A percentile compares a stretch with the other conserved stretches of the same genome.
Evolutionary conservation across 352 stramenopile genomes (phyloP).

Genomic region (Achlya hypogyna): DNA sequence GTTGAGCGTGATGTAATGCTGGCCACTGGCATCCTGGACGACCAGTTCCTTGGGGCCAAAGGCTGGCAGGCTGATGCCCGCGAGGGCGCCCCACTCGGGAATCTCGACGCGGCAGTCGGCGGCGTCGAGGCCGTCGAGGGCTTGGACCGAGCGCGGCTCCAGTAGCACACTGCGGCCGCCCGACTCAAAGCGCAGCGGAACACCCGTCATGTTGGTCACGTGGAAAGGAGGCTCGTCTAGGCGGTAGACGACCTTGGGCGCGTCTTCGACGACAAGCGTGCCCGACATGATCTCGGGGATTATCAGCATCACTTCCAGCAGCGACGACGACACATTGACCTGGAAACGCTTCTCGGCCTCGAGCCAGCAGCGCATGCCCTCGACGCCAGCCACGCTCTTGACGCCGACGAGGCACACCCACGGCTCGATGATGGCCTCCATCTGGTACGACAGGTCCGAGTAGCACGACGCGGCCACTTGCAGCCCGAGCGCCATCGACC

Average conservation of each 20-base stretch:
- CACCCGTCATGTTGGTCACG: slow-evolving; percentile 15
- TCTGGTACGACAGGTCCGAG: slow-evolving; percentile 51
- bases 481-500: slow-evolving; percentile 50
- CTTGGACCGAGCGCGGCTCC: slow-evolving; percentile 1
- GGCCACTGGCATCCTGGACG: neutral
- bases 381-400: slow-evolving; percentile 43
- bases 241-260: slow-evolving; percentile 13
- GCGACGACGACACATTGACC: slow-evolving; percentile 60
- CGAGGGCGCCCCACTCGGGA: neutral
- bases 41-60: slow-evolving; percentile 14
- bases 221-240: slow-evolving; percentile 10
- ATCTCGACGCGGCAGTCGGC: slow-evolving; percentile 8
- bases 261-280: slow-evolving; percentile 11
- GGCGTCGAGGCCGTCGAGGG: neutral
- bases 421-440: slow-evolving; percentile 66
- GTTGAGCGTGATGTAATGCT: slow-evolving; percentile 30
- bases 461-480: slow-evolving; percentile 63
- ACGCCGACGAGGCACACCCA: slow-evolving; percentile 53
- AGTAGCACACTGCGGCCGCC: neutral
- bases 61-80: neutral
- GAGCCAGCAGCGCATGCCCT: slow-evolving; percentile 48
- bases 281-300: slow-evolving; percentile 57
- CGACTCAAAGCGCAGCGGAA: neutral
- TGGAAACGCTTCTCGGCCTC: slow-evolving; percentile 64
- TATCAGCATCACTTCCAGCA: slow-evolving; percentile 66